phyloP scores from a whole-genome alignment of 495 filamentous ascomycete species.

The Aspergillus sparsus region DNA sequence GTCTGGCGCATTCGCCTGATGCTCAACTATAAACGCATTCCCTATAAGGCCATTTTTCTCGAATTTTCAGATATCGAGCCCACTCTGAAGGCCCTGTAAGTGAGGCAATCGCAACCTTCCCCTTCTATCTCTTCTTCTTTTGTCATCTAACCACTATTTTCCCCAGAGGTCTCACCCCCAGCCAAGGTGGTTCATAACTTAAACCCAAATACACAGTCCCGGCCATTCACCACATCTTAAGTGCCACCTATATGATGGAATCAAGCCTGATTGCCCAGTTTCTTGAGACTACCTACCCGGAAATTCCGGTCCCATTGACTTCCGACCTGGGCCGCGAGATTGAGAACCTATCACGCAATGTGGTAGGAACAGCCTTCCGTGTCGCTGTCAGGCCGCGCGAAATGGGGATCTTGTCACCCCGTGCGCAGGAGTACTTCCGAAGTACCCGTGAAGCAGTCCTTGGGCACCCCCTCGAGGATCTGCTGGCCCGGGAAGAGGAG shows the following conservation, averaged over 20 bases:
- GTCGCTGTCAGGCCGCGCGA: constrained; percentile 38
- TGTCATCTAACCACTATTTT: too few relatives aligned
- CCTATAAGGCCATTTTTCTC: constrained; percentile 42
- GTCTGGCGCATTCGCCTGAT: constrained; percentile 48
- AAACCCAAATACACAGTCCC: constrained; percentile 43
- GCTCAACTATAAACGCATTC: constrained; percentile 45
- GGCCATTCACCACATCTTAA: constrained; percentile 43
- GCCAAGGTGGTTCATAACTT: constrained; percentile 23
- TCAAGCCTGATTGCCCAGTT: constrained; percentile 41
- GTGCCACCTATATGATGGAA: constrained; percentile 44
- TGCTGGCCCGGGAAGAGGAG: constrained; percentile 38
- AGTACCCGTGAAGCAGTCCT: constrained; percentile 39
- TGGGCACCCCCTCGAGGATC: constrained; percentile 36
- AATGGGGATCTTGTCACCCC: constrained; percentile 40
- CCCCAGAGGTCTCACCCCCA: constrained; percentile 9
- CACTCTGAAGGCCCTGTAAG: constrained; percentile 43
- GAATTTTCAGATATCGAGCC: constrained; percentile 48
- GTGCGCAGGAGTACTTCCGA: constrained; percentile 42
- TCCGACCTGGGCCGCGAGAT: constrained; percentile 40
- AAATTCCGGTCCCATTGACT: constrained; percentile 33
- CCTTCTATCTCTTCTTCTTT: too few relatives aligned
- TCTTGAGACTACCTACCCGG: constrained; percentile 42
- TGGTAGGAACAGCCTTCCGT: constrained; percentile 28
- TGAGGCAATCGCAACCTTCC: too few relatives aligned
- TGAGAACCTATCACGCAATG: constrained; percentile 32